Conservation (phyloP, 192 early-diverging fungal genomes). For the Rhizoclosmatium globosum region DNA sequence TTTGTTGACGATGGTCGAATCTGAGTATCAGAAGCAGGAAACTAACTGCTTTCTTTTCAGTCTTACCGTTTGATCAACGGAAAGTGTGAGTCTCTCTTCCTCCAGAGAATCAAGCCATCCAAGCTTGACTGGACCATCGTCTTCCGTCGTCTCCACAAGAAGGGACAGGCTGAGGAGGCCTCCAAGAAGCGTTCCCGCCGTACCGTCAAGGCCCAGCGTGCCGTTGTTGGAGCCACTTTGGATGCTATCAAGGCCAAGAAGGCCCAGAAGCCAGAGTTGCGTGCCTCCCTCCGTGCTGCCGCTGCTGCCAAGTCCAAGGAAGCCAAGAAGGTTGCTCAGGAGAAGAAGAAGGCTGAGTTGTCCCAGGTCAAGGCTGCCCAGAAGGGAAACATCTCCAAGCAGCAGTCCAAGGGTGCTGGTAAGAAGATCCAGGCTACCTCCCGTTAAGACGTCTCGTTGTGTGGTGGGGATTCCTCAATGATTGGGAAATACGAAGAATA, state of each 20-base stretch:
- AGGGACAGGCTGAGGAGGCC: constrained; percentile 96
- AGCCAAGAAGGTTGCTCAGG: constrained; percentile 85
- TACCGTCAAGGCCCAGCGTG: constrained; percentile 95
- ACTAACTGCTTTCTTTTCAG: constrained; percentile 21
- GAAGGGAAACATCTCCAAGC: constrained; percentile 81
- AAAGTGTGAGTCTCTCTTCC: constrained; percentile 97
- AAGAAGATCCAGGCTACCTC: constrained; percentile 82
- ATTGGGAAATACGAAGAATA: too few species aligned
- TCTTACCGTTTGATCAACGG: constrained; percentile 96
- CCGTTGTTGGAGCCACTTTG: constrained; percentile 92
- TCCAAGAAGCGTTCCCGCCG: constrained; percentile 96
- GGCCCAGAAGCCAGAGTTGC: constrained; percentile 94
- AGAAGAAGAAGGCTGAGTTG: constrained; percentile 89
- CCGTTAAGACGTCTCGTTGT: too few species aligned
- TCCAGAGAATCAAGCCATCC: constrained; percentile 97
- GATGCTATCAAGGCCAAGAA: constrained; percentile 98
- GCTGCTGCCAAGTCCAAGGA: constrained; percentile 91
- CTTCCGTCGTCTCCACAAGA: constrained; percentile 98
- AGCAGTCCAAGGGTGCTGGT: constrained; percentile 81
- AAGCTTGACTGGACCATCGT: constrained; percentile 97
- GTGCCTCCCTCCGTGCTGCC: constrained; percentile 87
- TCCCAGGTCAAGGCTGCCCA: constrained; percentile 64
- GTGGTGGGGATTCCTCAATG: too few species aligned
- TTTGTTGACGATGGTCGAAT: too few species aligned
- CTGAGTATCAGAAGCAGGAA: too few species aligned